These are phyloP conservation scores for Paraglomus occultum DNA, from an alignment of 192 early-diverging fungal genomes.

Conservation along the genomic window DNA sequence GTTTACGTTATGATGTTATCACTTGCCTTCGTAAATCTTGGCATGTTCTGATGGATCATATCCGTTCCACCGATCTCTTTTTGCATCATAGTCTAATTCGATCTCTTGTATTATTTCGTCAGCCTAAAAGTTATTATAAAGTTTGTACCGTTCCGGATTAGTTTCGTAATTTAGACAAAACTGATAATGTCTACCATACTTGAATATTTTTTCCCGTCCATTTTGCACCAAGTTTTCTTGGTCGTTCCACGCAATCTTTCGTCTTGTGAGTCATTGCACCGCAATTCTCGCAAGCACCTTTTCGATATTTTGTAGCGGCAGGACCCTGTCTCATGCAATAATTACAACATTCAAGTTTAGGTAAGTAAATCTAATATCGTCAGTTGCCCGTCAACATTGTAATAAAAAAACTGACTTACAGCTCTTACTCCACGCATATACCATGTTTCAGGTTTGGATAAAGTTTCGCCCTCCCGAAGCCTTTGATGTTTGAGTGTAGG, in stretches of 20 bases:
- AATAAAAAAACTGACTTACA: slow-evolving; percentile 35
- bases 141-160: neutral
- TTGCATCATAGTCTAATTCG: slow-evolving; percentile 87
- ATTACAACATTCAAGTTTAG: neutral
- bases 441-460: slow-evolving; percentile 61
- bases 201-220: slow-evolving; percentile 79
- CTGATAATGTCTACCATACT: slow-evolving; percentile 13
- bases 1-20: neutral
- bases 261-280: slow-evolving; percentile 95
- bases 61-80: slow-evolving; percentile 98
- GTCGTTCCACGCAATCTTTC: slow-evolving; percentile 91
- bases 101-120: slow-evolving; percentile 83
- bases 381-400: neutral
- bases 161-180: neutral
- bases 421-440: slow-evolving; percentile 74
- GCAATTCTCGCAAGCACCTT: slow-evolving; percentile 97
- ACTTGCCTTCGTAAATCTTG: slow-evolving; percentile 58
- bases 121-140: too few relatives aligned
- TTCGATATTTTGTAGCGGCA: slow-evolving; percentile 88
- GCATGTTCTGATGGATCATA: slow-evolving; percentile 89
- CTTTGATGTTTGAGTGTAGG: slow-evolving; percentile 89
- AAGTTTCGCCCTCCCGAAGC: slow-evolving; percentile 34
- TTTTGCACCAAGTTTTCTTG: slow-evolving; percentile 84
- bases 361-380: neutral
- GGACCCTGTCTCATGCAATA: slow-evolving; percentile 52